Evolutionary conservation across 225 moss, liverwort and hornwort genomes (phyloP), one percentile per base, ranked within the genome.

Genomic region (Antitrichia curtipendula): DNA sequence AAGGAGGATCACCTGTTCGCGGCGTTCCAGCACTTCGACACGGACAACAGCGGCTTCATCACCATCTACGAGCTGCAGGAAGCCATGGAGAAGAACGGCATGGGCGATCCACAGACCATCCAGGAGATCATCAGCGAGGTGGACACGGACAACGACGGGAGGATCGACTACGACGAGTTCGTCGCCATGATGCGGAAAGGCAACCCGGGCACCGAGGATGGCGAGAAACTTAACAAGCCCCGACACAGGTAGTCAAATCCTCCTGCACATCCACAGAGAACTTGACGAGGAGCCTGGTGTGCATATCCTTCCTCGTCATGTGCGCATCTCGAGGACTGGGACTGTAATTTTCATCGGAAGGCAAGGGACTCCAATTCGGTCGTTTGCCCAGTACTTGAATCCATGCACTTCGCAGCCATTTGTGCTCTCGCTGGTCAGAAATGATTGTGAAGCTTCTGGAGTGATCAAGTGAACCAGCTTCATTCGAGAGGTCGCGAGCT

Each of bases 131-230:
- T 97, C 88, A 92, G 81, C 87, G 97, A 97, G 92, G 97, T 97
- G 36, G 97, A 97, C 83, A 96, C 97, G 12, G 97, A 97, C 89
- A 75, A 96, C 84, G 95, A 97, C 88, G 97, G 97, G 32, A 90
- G 94, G 63, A 97, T 97, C 82, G 95, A 97, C 88, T 97, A 97
- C 84, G 96, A 97, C 66, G 97, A 97, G 83, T 97, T 97, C 90
- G 94, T 91, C 54, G 96, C 97, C 78, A 97, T 97, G 97, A 97
- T 97, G 96, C 92, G 94, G 49, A 96, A 96, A 85, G 97, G 97
- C 63, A 95, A 91, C n/a, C 94, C 95, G 13, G 76, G 91, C 54
- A 89, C 90, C 23, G 91, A 88, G 56, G 88, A 81, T 28, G 81
- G 91, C 32, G 76, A 84, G 9, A 74, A 79, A 81, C 75, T 91